phyloP scores from a whole-genome alignment of 1,284 basidiomycete species.

The Kalmanozyma brasiliensis region DNA sequence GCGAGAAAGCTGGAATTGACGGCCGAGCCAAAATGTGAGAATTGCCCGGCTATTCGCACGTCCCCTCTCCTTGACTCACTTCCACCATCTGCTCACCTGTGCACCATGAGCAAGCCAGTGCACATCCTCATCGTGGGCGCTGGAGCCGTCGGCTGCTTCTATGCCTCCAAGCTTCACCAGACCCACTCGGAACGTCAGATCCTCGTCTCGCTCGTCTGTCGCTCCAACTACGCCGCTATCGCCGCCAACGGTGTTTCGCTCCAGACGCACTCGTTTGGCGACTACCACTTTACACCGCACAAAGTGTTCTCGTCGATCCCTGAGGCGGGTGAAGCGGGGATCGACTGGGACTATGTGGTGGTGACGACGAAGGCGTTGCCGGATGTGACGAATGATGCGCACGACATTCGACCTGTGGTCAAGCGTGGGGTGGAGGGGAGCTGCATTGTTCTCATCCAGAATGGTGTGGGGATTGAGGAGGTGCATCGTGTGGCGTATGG shows the following conservation, averaged over 20 bases:
- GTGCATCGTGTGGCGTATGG: conserved; percentile 67
- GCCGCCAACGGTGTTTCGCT: conserved; percentile 66
- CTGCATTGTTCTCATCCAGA: conserved; percentile 70
- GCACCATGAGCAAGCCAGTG: conserved; percentile 4
- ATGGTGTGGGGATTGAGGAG: conserved; percentile 70
- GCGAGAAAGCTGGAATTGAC: no score
- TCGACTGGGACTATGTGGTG: conserved; percentile 69
- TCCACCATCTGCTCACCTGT: background rate
- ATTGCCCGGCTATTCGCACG: no score
- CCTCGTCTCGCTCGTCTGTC: conserved; percentile 69
- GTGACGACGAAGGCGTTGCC: conserved; percentile 70
- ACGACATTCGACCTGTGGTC: conserved; percentile 65
- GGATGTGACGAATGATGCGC: conserved; percentile 69
- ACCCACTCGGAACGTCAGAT: conserved; percentile 19
- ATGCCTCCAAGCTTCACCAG: conserved; percentile 65
- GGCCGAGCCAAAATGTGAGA: no score
- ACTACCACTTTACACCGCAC: conserved; percentile 69
- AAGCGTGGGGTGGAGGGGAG: conserved; percentile 30
- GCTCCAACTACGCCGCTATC: conserved; percentile 70
- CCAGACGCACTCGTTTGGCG: conserved; percentile 68
- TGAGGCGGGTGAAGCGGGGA: conserved; percentile 20
- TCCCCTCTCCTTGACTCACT: background rate
- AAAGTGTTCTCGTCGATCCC: conserved; percentile 66
- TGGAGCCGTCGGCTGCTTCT: conserved; percentile 70
- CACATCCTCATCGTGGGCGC: conserved; percentile 68